These are phyloP conservation scores for Cochlearia excelsa DNA, from an alignment of 345 rosid genomes.

Conservation along the genomic window DNA sequence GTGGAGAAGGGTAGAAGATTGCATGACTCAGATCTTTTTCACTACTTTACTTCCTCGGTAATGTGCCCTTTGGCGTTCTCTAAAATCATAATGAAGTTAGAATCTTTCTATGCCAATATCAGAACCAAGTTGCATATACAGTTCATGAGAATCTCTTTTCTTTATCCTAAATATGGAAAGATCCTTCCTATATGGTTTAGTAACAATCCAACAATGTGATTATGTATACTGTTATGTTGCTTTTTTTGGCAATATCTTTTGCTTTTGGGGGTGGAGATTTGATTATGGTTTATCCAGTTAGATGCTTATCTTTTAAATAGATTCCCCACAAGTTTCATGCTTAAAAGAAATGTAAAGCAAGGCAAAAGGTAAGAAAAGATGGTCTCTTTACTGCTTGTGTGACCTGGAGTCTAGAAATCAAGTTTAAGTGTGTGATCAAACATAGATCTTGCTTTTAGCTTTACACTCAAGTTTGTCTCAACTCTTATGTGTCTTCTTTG, in stretches of 20 bases:
- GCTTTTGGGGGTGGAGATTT: slow-evolving; percentile 32
- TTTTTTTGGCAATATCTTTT: slow-evolving; percentile 21
- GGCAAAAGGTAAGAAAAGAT: background rate
- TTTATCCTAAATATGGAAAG: slow-evolving; percentile 17
- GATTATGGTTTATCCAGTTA: slow-evolving; percentile 37
- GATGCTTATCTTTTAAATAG: slow-evolving; percentile 35
- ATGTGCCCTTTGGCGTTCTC: slow-evolving; percentile 35
- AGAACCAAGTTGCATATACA: slow-evolving; percentile 37
- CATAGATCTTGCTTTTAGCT: slow-evolving; percentile 26
- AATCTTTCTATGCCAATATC: slow-evolving; percentile 16
- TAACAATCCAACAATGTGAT: slow-evolving; percentile 26
- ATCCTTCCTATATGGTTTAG: slow-evolving; percentile 28
- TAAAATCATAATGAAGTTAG: slow-evolving; percentile 28
- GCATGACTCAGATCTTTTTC: slow-evolving; percentile 31
- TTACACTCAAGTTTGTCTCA: slow-evolving; percentile 5
- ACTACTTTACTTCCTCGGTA: slow-evolving; percentile 30
- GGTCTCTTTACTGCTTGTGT: slow-evolving; percentile 16
- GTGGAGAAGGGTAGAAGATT: slow-evolving; percentile 22
- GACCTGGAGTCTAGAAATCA: slow-evolving; percentile 35
- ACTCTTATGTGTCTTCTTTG: slow-evolving; percentile 3
- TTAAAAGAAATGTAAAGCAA: slow-evolving; percentile 31
- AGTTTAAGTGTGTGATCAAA: slow-evolving; percentile 13
- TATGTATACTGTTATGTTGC: slow-evolving; percentile 11
- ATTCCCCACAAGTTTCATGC: slow-evolving; percentile 37
- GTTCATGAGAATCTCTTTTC: slow-evolving; percentile 19